phyloP scores from a whole-genome alignment of 805 yeast genomes.

The Ogataea polymorpha region DNA sequence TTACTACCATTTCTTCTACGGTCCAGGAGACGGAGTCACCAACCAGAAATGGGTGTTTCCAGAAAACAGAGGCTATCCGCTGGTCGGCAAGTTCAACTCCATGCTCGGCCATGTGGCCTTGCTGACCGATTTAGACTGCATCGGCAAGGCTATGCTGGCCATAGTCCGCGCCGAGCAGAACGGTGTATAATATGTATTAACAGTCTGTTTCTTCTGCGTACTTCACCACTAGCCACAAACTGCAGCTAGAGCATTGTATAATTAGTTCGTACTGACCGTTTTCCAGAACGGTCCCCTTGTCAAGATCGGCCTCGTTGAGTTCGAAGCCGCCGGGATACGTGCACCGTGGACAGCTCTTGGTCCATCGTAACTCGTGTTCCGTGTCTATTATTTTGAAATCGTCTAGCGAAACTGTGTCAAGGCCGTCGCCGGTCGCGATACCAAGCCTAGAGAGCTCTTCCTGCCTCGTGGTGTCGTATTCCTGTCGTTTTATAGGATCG shows the following conservation, averaged over 20 bases:
- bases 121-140: slow-evolving; percentile 66
- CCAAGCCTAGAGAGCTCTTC: slow-evolving; percentile 37
- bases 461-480: slow-evolving; percentile 52
- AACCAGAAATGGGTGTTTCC: slow-evolving; percentile 84
- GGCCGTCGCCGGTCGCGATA: slow-evolving; percentile 57
- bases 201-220: slow-evolving; percentile 48
- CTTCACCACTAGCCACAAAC: slow-evolving; percentile 78
- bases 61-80: slow-evolving; percentile 63
- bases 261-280: slow-evolving; percentile 57
- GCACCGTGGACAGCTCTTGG: slow-evolving; percentile 67
- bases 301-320: slow-evolving; percentile 59
- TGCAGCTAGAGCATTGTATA: slow-evolving; percentile 80
- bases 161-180: slow-evolving; percentile 55
- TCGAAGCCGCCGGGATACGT: slow-evolving; percentile 48
- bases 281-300: slow-evolving; percentile 39
- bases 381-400: slow-evolving; percentile 39
- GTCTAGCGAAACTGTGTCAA: slow-evolving; percentile 64
- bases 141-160: slow-evolving; percentile 69
- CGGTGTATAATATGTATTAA: slow-evolving; percentile 3
- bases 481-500: slow-evolving; percentile 36
- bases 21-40: slow-evolving; percentile 93
- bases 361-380: slow-evolving; percentile 43
- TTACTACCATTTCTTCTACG: slow-evolving; percentile 75
- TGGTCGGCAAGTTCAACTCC: slow-evolving; percentile 64
- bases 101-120: slow-evolving; percentile 76